Evolutionary conservation across 306 rosid species (phyloP).

Genomic region (Vigna mungo): DNA sequence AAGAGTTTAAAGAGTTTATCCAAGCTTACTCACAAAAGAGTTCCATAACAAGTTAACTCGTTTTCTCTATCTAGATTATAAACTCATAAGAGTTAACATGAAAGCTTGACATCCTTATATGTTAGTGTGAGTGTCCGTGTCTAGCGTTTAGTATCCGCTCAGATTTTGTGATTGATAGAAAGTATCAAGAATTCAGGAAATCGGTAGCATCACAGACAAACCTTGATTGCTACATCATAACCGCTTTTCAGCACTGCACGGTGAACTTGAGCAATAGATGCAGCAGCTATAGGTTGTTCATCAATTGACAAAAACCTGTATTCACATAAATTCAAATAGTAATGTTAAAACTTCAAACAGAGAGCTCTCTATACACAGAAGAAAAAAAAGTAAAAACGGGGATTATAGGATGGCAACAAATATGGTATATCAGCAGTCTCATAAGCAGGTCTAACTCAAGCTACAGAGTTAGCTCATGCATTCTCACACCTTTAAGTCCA

Average conservation of each 20-base stretch:
- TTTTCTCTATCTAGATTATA: no score
- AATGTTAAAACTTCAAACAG: background rate
- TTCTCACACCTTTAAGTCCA: background rate
- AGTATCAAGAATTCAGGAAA: slow-evolving; percentile 29
- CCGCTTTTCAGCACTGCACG: slow-evolving; percentile 69
- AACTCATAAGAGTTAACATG: no score
- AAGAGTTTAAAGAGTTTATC: no score
- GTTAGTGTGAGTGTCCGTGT: background rate
- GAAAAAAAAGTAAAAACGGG: background rate
- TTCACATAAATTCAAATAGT: slow-evolving; percentile 29
- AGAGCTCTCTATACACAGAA: background rate
- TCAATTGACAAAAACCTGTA: slow-evolving; percentile 80
- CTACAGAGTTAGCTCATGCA: slow-evolving; percentile 4
- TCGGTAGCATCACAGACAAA: slow-evolving; percentile 48
- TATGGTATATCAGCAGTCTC: background rate
- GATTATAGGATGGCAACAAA: background rate
- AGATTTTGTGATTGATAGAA: background rate
- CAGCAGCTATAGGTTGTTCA: slow-evolving; percentile 88
- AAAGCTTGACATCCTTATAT: no score
- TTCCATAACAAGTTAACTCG: no score
- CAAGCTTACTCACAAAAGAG: no score
- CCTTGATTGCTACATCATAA: slow-evolving; percentile 92
- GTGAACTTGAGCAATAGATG: slow-evolving; percentile 96
- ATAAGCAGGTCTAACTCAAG: slow-evolving; percentile 29
- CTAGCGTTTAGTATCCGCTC: background rate